Evolutionary conservation across 768 basidiomycete genomes (phyloP), one percentile per base, ranked within the genome.

Genomic region (Psilocybe cyanescens): DNA sequence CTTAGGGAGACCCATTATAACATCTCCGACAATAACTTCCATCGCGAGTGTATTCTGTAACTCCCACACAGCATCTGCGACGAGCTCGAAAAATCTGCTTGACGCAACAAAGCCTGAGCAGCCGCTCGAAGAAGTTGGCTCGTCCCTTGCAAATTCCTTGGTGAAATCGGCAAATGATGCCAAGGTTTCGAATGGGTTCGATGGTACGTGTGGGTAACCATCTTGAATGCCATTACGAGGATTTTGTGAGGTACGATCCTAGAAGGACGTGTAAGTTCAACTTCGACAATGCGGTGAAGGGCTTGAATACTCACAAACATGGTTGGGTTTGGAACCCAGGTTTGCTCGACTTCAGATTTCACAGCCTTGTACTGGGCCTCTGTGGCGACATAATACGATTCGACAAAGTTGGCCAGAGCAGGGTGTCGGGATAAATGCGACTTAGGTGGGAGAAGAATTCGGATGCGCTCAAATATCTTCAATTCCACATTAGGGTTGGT

Each of bases 311-410:
- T 30, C 30, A 69, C 68, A 39, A 69, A 69, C 19, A 69, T 41
- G 12, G 65, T 69, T 6, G 68, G 63, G 55, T 69, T 69, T 17
- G 64, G 65, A 28, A 59, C 24, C 68, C 68, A 69, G 8, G 55
- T 63, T n/a, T 54, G 35, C 41, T 59, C 47, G 3, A 69, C 57
- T 39, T 69, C 68, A 8, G 46, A 4, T 41, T 19, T 16, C 7
- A 56, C 58, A 3, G 58, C 56, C 3, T 19, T 53, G 19, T 50
- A 60, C 24, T 39, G 24, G 0, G 44, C 55, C 44, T 56, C 51
- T 48, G 47, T 50, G 14, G 31, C 55, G 5, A 17, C 47, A 49
- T 53, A 37, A 39, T 51, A 60, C n/a, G 54, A 55, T 30, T 55
- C 54, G 5, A 63, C 55, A 11, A 66, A 50, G 29, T 62, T 61